phyloP scores from a whole-genome alignment of 768 basidiomycete genomes.

The Pilatotrama ljubarskyi region DNA sequence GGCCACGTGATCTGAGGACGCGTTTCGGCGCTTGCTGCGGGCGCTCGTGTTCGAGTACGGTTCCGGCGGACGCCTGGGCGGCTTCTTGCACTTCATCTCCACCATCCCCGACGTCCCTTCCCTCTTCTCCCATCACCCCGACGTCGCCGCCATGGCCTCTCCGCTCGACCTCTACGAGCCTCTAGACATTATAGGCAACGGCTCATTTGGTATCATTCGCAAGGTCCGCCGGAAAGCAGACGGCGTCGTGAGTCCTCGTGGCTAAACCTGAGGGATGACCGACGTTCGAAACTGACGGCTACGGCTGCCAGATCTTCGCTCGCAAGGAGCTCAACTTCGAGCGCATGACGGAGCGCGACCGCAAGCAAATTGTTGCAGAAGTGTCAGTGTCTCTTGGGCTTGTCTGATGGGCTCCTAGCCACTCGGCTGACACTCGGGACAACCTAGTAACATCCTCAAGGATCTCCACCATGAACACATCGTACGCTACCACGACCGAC shows the following conservation, averaged over 20 bases:
- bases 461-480: conserved; percentile 95
- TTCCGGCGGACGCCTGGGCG: neutral
- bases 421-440: neutral
- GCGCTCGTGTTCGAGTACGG: conserved; percentile 18
- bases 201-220: conserved; percentile 96
- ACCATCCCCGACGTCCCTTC: neutral
- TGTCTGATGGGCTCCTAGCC: neutral
- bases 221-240: conserved; percentile 88
- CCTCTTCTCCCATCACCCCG: neutral
- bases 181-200: conserved; percentile 92
- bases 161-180: conserved; percentile 81
- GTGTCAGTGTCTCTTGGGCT: conserved; percentile 61
- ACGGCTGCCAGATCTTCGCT: conserved; percentile 63
- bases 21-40: conserved; percentile 6
- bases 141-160: conserved; percentile 26
- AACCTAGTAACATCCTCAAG: conserved; percentile 87
- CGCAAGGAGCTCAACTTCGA: conserved; percentile 98
- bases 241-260: conserved; percentile 60
- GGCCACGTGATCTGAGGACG: conserved; percentile 13
- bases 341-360: conserved; percentile 92
- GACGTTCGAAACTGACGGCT: conserved; percentile 7
- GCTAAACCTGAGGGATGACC: neutral
- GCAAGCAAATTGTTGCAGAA: conserved; percentile 96
- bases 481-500: conserved; percentile 90
- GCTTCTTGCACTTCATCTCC: conserved; percentile 10